Percentiles rank a stretch among this genome's conserved stretches.
Evolutionary conservation across 2,329 filamentous ascomycete genomes (phyloP).

Genomic region (Clonostachys byssicola): DNA sequence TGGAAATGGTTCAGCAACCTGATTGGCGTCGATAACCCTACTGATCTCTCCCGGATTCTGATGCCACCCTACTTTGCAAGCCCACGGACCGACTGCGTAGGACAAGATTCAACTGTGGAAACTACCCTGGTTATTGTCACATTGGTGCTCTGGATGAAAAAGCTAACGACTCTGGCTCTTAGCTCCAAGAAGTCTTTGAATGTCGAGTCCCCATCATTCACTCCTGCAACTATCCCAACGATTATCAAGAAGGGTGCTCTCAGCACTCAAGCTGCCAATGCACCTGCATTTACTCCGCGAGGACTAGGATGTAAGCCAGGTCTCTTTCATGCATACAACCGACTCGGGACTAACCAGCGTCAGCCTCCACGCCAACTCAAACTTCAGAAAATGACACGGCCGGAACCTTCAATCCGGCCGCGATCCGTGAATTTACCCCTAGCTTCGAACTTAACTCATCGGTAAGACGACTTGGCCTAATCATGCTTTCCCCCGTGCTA

Average conservation of each 20-base stretch:
- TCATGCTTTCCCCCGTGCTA: not conserved
- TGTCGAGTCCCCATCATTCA: conserved; percentile 95
- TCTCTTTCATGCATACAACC: not conserved
- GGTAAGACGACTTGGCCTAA: conserved; percentile 25
- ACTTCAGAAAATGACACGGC: not conserved
- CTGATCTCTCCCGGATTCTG: not conserved
- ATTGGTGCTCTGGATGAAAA: conserved; percentile 1
- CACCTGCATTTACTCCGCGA: conserved; percentile 79
- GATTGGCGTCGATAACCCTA: no score
- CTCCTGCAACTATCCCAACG: conserved; percentile 54
- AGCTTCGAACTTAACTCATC: conserved; percentile 47
- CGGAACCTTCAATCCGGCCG: conserved; percentile 47
- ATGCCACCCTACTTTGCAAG: not conserved
- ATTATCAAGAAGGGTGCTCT: conserved; percentile 69
- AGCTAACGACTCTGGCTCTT: no score
- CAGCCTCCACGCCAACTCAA: not conserved
- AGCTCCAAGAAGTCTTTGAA: conserved; percentile 76
- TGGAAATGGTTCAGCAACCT: no score
- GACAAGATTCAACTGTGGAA: not conserved
- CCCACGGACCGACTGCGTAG: not conserved
- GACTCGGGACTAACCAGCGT: not conserved
- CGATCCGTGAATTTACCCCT: conserved; percentile 57
- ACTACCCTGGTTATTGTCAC: no score
- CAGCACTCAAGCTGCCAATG: conserved; percentile 85
- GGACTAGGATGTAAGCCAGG: conserved; percentile 37